Conservation (phyloP, 2,329 filamentous ascomycete genomes). For the Diaporthe citrichinensis region DNA sequence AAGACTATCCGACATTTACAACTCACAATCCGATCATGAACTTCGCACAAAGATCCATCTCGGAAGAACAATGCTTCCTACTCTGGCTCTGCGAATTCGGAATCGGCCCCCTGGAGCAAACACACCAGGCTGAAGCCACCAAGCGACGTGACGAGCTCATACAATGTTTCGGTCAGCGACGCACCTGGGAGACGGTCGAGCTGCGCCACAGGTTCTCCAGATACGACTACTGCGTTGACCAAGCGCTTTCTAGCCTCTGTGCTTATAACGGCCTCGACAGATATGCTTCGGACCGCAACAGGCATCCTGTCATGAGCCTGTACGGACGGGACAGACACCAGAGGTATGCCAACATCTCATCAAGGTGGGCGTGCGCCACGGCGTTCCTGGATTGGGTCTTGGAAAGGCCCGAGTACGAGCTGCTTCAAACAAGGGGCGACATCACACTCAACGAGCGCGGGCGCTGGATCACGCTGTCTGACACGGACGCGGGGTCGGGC, state of each 20-base stretch:
- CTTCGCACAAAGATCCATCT: background rate
- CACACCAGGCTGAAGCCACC: background rate
- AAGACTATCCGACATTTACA: background rate
- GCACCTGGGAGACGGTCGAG: background rate
- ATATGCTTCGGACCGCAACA: background rate
- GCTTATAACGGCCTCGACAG: too few relatives aligned
- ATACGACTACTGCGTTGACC: background rate
- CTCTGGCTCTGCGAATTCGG: conserved; percentile 25
- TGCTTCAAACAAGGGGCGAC: too few relatives aligned
- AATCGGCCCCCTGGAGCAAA: background rate
- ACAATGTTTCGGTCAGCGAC: background rate
- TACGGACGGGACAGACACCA: background rate
- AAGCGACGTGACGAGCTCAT: conserved; percentile 3
- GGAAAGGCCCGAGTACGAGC: too few relatives aligned
- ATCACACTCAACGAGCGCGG: background rate
- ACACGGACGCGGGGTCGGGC: background rate
- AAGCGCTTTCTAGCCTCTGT: too few relatives aligned
- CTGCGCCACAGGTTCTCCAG: background rate
- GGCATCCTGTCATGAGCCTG: conserved; percentile 19
- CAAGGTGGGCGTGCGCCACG: conserved; percentile 6
- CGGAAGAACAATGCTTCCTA: conserved; percentile 16
- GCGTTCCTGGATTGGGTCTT: background rate
- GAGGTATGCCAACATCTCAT: background rate
- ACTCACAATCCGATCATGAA: background rate
- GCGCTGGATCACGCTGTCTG: background rate